Conservation (phyloP, 352 stramenopile genomes). For the Pythium plurisporium region DNA sequence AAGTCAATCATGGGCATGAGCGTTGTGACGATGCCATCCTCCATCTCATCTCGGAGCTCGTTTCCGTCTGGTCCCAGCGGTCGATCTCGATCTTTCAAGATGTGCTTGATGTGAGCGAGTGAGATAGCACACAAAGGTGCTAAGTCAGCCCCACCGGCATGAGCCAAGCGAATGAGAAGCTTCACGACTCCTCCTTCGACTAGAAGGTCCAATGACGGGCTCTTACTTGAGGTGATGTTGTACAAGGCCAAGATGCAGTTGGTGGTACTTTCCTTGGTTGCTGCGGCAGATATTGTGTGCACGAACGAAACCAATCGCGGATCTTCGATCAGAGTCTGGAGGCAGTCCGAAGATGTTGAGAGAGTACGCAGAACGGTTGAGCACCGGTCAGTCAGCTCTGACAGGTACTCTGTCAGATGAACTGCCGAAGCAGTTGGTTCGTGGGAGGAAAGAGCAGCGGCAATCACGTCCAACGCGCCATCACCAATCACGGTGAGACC, state of each 20-base stretch:
- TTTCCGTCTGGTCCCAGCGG: slow-evolving; percentile 16
- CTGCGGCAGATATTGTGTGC: slow-evolving; percentile 29
- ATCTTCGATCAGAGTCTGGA: slow-evolving; percentile 49
- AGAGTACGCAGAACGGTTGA: slow-evolving; percentile 67
- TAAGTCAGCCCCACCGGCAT: slow-evolving; percentile 45
- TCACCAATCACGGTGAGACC: slow-evolving; percentile 43
- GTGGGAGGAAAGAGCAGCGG: slow-evolving; percentile 26
- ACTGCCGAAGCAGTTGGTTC: slow-evolving; percentile 15
- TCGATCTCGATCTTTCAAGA: slow-evolving; percentile 44
- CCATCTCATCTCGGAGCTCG: slow-evolving; percentile 52
- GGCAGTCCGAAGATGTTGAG: slow-evolving; percentile 44
- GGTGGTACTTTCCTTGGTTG: slow-evolving; percentile 39
- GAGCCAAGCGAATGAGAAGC: slow-evolving; percentile 62
- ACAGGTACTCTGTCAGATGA: neutral
- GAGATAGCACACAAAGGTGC: slow-evolving; percentile 61
- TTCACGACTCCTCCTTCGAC: slow-evolving; percentile 47
- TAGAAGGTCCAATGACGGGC: slow-evolving; percentile 38
- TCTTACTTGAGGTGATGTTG: slow-evolving; percentile 61
- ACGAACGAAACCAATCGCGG: slow-evolving; percentile 50
- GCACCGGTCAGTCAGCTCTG: slow-evolving; percentile 50
- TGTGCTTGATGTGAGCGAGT: slow-evolving; percentile 75
- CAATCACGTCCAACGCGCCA: slow-evolving; percentile 57
- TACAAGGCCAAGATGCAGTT: slow-evolving; percentile 72
- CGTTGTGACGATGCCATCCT: slow-evolving; percentile 62
- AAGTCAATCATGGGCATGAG: slow-evolving; percentile 78